Percentiles rank a stretch among this genome's conserved stretches.
phyloP scores from a whole-genome alignment of 148 eudicot species.

The Diospyros kaki region DNA sequence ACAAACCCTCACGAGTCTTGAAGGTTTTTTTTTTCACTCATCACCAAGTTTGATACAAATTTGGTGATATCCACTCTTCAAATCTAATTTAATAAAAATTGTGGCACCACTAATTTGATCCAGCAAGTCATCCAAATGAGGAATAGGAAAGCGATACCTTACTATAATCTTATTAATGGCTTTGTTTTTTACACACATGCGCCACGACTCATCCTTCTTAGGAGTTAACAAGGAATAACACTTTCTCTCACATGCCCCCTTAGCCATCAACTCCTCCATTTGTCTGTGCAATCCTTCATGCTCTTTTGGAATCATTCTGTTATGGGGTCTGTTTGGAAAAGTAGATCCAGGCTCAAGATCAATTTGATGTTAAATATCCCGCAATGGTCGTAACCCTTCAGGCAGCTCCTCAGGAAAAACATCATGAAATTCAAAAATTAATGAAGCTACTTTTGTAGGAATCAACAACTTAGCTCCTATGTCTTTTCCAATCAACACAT shows the following conservation, averaged over 20 bases:
- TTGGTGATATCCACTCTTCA: too few relatives aligned
- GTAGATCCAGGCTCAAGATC: neutral
- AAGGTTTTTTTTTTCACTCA: too few relatives aligned
- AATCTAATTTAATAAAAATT: too few relatives aligned
- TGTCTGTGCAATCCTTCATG: neutral
- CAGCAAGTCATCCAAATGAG: too few relatives aligned
- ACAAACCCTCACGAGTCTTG: too few relatives aligned
- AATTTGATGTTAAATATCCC: neutral
- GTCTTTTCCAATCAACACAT: too few relatives aligned
- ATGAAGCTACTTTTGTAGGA: neutral
- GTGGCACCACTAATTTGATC: too few relatives aligned
- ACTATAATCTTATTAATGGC: too few relatives aligned
- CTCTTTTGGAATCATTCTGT: neutral
- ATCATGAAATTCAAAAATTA: neutral
- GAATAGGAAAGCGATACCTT: too few relatives aligned
- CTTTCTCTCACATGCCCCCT: neutral
- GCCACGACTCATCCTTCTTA: too few relatives aligned
- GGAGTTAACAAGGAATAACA: neutral
- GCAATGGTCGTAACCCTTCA: neutral
- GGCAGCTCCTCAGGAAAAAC: neutral
- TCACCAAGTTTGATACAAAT: too few relatives aligned
- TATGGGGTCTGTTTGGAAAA: neutral
- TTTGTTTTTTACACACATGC: too few relatives aligned
- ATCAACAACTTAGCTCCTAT: neutral
- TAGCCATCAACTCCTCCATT: neutral